Conservation (phyloP, 73 alveolate species). For the Paramecium caudatum region DNA sequence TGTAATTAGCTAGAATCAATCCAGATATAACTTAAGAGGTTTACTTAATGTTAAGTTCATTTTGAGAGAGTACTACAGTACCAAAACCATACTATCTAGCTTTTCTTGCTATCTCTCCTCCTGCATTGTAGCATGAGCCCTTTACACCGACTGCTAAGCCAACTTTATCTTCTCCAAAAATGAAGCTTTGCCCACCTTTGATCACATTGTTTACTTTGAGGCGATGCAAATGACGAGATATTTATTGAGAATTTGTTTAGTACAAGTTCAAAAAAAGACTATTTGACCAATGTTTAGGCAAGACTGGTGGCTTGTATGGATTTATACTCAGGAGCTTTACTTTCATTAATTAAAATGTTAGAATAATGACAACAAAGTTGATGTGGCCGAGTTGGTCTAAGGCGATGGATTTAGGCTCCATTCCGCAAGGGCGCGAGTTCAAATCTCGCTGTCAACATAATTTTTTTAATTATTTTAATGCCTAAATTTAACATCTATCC, state of each 20-base stretch:
- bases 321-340: neutral
- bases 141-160: constrained; percentile 68
- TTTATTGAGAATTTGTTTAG: neutral
- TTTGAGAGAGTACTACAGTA: neutral
- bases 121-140: constrained; percentile 46
- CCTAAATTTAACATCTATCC: too few relatives aligned
- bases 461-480: constrained; percentile 47
- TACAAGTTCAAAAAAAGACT: constrained; percentile 31
- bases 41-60: neutral
- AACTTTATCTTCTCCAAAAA: constrained; percentile 49
- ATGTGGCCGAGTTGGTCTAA: constrained; percentile 76
- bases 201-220: constrained; percentile 10
- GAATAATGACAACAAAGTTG: constrained; percentile 48
- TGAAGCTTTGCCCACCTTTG: constrained; percentile 9
- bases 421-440: constrained; percentile 76
- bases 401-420: constrained; percentile 76
- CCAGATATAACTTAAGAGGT: constrained; percentile 58
- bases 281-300: neutral
- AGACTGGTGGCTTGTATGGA: constrained; percentile 19
- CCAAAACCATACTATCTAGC: constrained; percentile 10
- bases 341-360: neutral
- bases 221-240: constrained; percentile 41
- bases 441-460: constrained; percentile 72
- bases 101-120: neutral
- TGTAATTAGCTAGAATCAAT: constrained; percentile 33